These are phyloP conservation scores for Striga hermonthica DNA, from an alignment of 305 asterid genomes.

Conservation along the genomic window DNA sequence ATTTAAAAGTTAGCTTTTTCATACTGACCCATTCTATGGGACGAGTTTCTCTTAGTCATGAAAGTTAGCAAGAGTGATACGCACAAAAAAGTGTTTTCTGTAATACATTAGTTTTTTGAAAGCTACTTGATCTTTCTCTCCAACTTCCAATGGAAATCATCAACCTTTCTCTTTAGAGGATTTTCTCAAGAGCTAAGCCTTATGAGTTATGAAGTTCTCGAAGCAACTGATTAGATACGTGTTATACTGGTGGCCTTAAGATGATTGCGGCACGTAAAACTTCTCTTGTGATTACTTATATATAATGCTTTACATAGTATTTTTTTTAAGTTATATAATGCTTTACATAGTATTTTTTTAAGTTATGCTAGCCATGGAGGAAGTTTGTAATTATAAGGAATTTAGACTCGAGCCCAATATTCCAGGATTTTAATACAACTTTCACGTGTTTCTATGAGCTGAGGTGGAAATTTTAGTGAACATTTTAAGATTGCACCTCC, in stretches of 20 bases:
- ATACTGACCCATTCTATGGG: too few species aligned
- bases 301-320: background rate
- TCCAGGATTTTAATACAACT: too few species aligned
- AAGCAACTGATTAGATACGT: constrained; percentile 1
- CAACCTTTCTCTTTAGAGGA: constrained; percentile 53
- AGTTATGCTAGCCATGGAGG: background rate
- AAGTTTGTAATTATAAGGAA: too few species aligned
- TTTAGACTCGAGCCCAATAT: too few species aligned
- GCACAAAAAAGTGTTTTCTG: background rate
- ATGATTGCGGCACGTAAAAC: constrained; percentile 21
- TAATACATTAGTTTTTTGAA: background rate
- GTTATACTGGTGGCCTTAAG: constrained; percentile 17
- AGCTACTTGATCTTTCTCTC: background rate
- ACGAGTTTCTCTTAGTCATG: background rate
- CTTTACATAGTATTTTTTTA: constrained; percentile 14
- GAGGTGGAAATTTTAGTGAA: too few species aligned
- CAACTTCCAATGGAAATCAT: constrained; percentile 46
- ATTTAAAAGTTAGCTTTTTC: too few species aligned
- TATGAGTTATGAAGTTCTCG: background rate
- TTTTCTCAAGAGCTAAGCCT: constrained; percentile 49
- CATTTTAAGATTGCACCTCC: too few species aligned
- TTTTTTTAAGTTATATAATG: background rate
- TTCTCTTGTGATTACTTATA: background rate
- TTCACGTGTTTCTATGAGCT: too few species aligned
- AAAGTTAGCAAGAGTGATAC: background rate